These are phyloP conservation scores for Penicillium subrubescens DNA, from an alignment of 495 filamentous ascomycete species.

Conservation along the genomic window DNA sequence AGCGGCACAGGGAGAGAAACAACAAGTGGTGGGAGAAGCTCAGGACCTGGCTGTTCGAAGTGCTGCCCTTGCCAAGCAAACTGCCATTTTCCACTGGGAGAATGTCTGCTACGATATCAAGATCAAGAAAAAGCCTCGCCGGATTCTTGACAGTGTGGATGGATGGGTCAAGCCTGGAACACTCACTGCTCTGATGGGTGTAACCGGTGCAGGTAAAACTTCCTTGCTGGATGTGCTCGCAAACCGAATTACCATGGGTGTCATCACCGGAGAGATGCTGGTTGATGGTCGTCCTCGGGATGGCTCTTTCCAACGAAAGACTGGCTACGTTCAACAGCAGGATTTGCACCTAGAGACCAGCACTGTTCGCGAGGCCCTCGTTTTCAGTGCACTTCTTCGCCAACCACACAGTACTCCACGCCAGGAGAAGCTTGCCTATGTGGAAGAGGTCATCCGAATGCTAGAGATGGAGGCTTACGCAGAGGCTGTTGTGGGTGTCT, in stretches of 20 bases:
- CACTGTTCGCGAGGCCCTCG: slow-evolving; percentile 80
- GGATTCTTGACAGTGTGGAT: slow-evolving; percentile 17
- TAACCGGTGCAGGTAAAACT: slow-evolving; percentile 61
- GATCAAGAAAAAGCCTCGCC: background rate
- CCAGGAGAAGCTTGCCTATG: slow-evolving; percentile 84
- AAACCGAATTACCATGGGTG: slow-evolving; percentile 50
- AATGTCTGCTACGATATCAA: slow-evolving; percentile 5
- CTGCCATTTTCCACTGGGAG: slow-evolving; percentile 6
- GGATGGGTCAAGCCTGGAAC: slow-evolving; percentile 69
- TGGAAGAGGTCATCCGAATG: slow-evolving; percentile 86
- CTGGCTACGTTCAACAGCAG: slow-evolving; percentile 91
- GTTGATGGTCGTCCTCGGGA: slow-evolving; percentile 59
- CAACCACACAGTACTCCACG: slow-evolving; percentile 70
- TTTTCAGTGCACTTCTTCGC: slow-evolving; percentile 81
- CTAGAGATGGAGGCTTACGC: slow-evolving; percentile 82
- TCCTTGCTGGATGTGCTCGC: slow-evolving; percentile 49
- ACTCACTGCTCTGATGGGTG: slow-evolving; percentile 64
- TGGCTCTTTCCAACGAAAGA: slow-evolving; percentile 82
- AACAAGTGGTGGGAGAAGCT: background rate
- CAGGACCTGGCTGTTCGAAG: slow-evolving; percentile 1
- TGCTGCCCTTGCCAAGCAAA: slow-evolving; percentile 32
- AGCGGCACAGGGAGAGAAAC: slow-evolving; percentile 49
- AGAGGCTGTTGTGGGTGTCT: slow-evolving; percentile 84
- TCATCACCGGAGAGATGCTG: slow-evolving; percentile 52
- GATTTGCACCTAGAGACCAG: slow-evolving; percentile 85